Percentiles rank a stretch among this genome's conserved stretches.
Conservation (phyloP, 306 rosid genomes). For the Dalbergia oliveri region DNA sequence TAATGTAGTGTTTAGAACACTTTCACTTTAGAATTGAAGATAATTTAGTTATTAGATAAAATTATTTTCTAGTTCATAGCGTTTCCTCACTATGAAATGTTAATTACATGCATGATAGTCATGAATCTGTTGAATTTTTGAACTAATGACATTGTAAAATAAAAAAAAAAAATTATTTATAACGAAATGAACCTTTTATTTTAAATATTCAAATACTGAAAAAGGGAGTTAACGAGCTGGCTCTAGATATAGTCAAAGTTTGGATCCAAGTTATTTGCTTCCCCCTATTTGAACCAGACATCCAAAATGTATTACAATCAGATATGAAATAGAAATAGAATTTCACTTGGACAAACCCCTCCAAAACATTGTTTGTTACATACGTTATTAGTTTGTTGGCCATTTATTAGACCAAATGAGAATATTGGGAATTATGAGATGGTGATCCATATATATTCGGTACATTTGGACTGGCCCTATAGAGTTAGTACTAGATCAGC, state of each 20-base stretch:
- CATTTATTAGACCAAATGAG: background rate
- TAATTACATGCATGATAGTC: background rate
- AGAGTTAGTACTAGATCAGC: background rate
- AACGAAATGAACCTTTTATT: no score
- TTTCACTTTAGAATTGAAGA: background rate
- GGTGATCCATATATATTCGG: background rate
- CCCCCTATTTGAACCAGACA: constrained; percentile 5
- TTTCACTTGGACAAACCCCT: constrained; percentile 3
- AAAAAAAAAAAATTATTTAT: no score
- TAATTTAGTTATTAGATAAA: background rate
- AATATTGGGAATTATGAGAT: constrained; percentile 3
- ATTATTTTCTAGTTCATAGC: background rate
- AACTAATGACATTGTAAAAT: background rate
- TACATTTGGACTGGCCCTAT: background rate
- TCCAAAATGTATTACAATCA: background rate
- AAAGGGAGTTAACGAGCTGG: background rate
- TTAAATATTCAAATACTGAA: background rate
- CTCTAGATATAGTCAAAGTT: constrained; percentile 18
- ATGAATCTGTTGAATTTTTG: background rate
- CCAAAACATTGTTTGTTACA: background rate
- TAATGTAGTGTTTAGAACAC: constrained; percentile 11
- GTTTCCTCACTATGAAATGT: background rate
- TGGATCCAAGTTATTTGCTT: constrained; percentile 38
- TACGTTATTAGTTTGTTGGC: background rate
- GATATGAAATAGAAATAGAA: background rate